Evolutionary conservation across 2,329 filamentous ascomycete species (phyloP).

Genomic region (Thermothelomyces thermophilus): DNA sequence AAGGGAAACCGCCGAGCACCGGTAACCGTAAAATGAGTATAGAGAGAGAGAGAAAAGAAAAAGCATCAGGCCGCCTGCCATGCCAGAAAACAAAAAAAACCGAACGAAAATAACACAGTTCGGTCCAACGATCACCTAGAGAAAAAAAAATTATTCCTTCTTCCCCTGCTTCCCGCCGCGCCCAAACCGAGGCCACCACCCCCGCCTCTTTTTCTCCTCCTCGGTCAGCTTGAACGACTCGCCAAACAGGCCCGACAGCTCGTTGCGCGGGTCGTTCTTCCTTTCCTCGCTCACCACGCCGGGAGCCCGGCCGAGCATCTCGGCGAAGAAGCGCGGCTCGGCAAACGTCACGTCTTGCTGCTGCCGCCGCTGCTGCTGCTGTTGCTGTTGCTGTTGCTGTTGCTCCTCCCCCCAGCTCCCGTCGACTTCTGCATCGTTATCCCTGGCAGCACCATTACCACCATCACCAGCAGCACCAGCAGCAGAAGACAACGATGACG

Average conservation of each 20-base stretch:
- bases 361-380: neutral
- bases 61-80: no score
- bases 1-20: no score
- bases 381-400: neutral
- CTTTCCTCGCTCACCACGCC: neutral
- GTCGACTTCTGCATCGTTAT: neutral
- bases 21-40: no score
- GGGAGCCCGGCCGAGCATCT: conserved; percentile 14
- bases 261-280: conserved; percentile 35
- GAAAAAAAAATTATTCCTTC: neutral
- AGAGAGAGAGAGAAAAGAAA: no score
- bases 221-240: conserved; percentile 37
- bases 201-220: conserved; percentile 16
- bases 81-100: no score
- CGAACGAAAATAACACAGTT: no score
- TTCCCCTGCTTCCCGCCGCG: neutral
- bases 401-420: neutral
- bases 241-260: conserved; percentile 39
- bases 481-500: neutral
- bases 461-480: neutral
- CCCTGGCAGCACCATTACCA: conserved; percentile 2
- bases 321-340: conserved; percentile 55
- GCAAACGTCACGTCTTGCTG: conserved; percentile 41
- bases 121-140: no score
- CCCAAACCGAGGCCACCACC: conserved; percentile 17